Conservation (phyloP, 176 grass and related monocot genomes). For the Aechmea fasciata region DNA sequence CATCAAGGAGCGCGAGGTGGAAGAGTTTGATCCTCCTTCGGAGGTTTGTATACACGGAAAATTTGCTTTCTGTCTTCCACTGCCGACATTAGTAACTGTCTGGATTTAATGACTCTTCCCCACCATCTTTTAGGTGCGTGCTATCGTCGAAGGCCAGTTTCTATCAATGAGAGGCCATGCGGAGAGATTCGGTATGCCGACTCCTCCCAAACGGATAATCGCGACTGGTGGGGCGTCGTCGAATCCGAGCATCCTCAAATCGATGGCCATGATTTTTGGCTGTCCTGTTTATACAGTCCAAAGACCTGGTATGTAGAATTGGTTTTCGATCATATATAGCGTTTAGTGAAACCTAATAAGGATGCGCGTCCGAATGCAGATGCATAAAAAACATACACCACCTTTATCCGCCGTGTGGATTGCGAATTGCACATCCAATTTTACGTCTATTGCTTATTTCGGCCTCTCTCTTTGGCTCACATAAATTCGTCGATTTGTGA, state of each 20-base stretch:
- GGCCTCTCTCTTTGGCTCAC: too few species aligned
- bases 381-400: too few species aligned
- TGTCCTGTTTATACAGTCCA: constrained; percentile 75
- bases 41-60: constrained; percentile 33
- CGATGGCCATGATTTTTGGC: constrained; percentile 61
- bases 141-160: constrained; percentile 76
- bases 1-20: constrained; percentile 37
- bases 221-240: constrained; percentile 82
- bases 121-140: constrained; percentile 42
- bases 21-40: constrained; percentile 67
- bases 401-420: too few species aligned
- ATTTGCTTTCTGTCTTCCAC: background rate
- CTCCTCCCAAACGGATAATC: constrained; percentile 75
- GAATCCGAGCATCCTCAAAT: constrained; percentile 66
- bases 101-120: background rate
- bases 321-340: background rate
- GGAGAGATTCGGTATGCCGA: constrained; percentile 91
- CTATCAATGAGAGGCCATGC: constrained; percentile 86
- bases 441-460: too few species aligned
- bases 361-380: too few species aligned
- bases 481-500: background rate
- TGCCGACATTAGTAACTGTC: background rate
- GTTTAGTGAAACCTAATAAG: background rate
- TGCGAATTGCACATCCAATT: too few species aligned
- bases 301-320: constrained; percentile 52